A percentile compares a stretch with the other conserved stretches of the same genome.
Evolutionary conservation across 2,329 filamentous ascomycete genomes (phyloP).

Genomic region (Fusarium staphyleae): DNA sequence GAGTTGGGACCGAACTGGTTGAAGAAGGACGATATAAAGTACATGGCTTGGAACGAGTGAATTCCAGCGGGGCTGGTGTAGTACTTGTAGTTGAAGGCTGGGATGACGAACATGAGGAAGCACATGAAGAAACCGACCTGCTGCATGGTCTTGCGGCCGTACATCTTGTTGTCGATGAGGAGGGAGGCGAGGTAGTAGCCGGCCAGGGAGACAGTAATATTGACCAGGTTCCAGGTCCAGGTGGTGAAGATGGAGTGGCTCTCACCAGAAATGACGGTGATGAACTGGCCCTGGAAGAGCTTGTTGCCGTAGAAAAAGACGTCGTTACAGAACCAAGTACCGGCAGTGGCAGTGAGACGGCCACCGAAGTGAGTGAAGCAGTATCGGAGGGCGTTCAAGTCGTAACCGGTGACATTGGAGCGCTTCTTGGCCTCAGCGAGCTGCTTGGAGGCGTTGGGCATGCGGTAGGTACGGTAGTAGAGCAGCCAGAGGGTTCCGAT

Average conservation of each 20-base stretch:
- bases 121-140: slow-evolving; percentile 91
- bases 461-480: slow-evolving; percentile 96
- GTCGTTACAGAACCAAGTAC: slow-evolving; percentile 94
- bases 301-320: slow-evolving; percentile 99
- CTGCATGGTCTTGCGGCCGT: slow-evolving; percentile 96
- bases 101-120: slow-evolving; percentile 92
- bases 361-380: slow-evolving; percentile 86
- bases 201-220: slow-evolving; percentile 82
- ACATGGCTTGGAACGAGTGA: slow-evolving; percentile 95
- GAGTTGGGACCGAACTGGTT: slow-evolving; percentile 98
- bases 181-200: slow-evolving; percentile 93
- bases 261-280: slow-evolving; percentile 76
- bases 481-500: slow-evolving; percentile 92
- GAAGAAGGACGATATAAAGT: slow-evolving; percentile 97
- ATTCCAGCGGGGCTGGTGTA: slow-evolving; percentile 76
- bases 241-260: slow-evolving; percentile 78
- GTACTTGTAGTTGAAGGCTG: slow-evolving; percentile 86
- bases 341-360: slow-evolving; percentile 84
- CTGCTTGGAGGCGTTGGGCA: slow-evolving; percentile 86
- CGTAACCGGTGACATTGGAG: slow-evolving; percentile 88
- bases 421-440: slow-evolving; percentile 85
- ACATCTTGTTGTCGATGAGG: slow-evolving; percentile 94
- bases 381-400: slow-evolving; percentile 79
- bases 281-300: slow-evolving; percentile 93
- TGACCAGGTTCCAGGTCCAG: slow-evolving; percentile 94